phyloP scores from a whole-genome alignment of 1,139 yeast genomes.

The Suhomyces guaymorum region DNA sequence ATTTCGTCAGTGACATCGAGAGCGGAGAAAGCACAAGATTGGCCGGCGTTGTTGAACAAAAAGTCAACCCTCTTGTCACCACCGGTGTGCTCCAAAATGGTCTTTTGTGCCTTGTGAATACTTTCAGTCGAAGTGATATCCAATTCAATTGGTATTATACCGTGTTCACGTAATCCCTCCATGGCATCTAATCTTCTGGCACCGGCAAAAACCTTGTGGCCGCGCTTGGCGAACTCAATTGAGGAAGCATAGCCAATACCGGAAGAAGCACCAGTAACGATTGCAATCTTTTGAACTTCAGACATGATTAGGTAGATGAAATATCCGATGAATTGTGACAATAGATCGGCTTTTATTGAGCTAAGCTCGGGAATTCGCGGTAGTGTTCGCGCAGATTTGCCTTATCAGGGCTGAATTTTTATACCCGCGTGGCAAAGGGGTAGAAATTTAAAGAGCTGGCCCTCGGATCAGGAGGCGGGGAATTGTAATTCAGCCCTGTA shows the following conservation, averaged over 20 bases:
- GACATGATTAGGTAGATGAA: slow-evolving; percentile 1
- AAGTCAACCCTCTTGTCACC: slow-evolving; percentile 52
- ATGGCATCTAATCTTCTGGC: slow-evolving; percentile 70
- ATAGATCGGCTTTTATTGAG: no score
- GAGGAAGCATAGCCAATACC: slow-evolving; percentile 77
- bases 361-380: no score
- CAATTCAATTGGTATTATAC: slow-evolving; percentile 34
- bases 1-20: slow-evolving; percentile 63
- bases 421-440: no score
- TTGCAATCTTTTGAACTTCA: slow-evolving; percentile 38
- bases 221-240: slow-evolving; percentile 60
- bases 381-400: background rate
- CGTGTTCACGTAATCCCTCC: slow-evolving; percentile 49
- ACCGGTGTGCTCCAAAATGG: slow-evolving; percentile 36
- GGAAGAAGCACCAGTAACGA: slow-evolving; percentile 80
- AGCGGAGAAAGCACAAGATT: slow-evolving; percentile 71
- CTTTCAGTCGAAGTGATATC: slow-evolving; percentile 59
- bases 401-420: no score
- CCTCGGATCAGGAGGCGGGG: no score
- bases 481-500: no score
- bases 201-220: slow-evolving; percentile 68
- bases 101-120: slow-evolving; percentile 44
- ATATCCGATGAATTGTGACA: background rate
- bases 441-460: no score
- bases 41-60: slow-evolving; percentile 67